Evolutionary conservation across 2,329 filamentous ascomycete genomes (phyloP).

Genomic region (Scytalidium sp.): DNA sequence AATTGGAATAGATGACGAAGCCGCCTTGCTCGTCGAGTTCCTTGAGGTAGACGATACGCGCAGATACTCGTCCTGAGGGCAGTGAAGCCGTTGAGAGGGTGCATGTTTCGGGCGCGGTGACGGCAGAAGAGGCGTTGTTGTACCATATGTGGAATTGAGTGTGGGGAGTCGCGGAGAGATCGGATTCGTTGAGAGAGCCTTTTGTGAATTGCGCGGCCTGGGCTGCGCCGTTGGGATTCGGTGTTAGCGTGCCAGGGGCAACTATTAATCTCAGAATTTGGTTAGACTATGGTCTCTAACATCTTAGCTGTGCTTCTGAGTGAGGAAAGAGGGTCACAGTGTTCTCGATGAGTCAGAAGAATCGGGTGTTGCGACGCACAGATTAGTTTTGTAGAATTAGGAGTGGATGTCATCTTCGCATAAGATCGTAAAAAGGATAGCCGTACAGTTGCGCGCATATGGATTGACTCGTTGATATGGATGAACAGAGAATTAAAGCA

Average conservation of each 20-base stretch:
- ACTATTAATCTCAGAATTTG: no score
- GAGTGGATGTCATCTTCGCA: slow-evolving; percentile 13
- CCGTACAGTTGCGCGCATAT: background rate
- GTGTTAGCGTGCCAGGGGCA: slow-evolving; percentile 60
- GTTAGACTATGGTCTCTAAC: no score
- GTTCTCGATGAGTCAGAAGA: slow-evolving; percentile 2
- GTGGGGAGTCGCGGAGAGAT: slow-evolving; percentile 65
- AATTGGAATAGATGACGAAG: slow-evolving; percentile 94
- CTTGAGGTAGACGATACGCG: slow-evolving; percentile 90
- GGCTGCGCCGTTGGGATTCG: slow-evolving; percentile 43
- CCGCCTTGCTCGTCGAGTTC: slow-evolving; percentile 72
- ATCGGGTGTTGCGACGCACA: slow-evolving; percentile 17
- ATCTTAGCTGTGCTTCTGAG: no score
- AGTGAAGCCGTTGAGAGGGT: slow-evolving; percentile 81
- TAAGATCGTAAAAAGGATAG: background rate
- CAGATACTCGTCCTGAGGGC: slow-evolving; percentile 79
- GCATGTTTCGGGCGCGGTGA: slow-evolving; percentile 83
- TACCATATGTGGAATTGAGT: slow-evolving; percentile 92
- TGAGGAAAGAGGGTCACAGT: no score
- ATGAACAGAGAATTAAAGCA: background rate
- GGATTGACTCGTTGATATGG: background rate
- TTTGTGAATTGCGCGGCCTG: slow-evolving; percentile 71
- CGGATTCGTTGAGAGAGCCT: slow-evolving; percentile 55
- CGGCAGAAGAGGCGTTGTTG: slow-evolving; percentile 54
- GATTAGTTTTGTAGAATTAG: slow-evolving; percentile 25